Base-by-base conservation (phyloP, 106 monocot genomes). In the Gastrodia elata region DNA sequence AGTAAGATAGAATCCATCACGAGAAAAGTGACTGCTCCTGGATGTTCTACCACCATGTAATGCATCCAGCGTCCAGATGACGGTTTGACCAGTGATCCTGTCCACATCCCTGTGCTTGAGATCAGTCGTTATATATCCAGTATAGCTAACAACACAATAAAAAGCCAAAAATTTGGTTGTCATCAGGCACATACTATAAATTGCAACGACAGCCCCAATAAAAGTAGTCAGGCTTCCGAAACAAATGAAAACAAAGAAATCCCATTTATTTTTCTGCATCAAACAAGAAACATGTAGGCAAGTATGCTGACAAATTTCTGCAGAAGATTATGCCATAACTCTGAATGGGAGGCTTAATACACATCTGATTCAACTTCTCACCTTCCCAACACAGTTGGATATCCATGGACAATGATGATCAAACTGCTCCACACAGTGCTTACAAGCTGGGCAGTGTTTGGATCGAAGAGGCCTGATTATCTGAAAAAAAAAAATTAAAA, bases 381-480 rank as follows among this genome's bases (percentile, higher is more conserved):
- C 96, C 96, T 92, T 96, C 34, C 96, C 96, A 34, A 96, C 85
- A 73, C 96, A 96, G 77, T 90, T 96, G 59, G 96, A 96, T 82
- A 96, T 87, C 89, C 89, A 92, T 26, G 92, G 92, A 73, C 96
- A 92, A 71, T 92, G 92, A 84, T 96, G 92, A 70, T 96, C 92
- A 86, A 92, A 96, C 73, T 92, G 85, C 67, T 96, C 92, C 80
- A 96, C 89, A 78, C 92, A 92, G 38, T 81, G 90, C 38, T 96
- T 85, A 77, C 96, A 96, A 44, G 84, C 65, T 13, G 87, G 80
- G 74, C 96, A 96, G 68, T 96, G 96, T 74, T 96, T 96, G 24
- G 96, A 96, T 13, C 96, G 87, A n/a, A 96, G 41, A 75, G 96
- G 89, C 32, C 90, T 78, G 56, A 92, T 87, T 75, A 96, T 90